Conservation (phyloP, 2,329 filamentous ascomycete species). For the Aureobasidium sp. region DNA sequence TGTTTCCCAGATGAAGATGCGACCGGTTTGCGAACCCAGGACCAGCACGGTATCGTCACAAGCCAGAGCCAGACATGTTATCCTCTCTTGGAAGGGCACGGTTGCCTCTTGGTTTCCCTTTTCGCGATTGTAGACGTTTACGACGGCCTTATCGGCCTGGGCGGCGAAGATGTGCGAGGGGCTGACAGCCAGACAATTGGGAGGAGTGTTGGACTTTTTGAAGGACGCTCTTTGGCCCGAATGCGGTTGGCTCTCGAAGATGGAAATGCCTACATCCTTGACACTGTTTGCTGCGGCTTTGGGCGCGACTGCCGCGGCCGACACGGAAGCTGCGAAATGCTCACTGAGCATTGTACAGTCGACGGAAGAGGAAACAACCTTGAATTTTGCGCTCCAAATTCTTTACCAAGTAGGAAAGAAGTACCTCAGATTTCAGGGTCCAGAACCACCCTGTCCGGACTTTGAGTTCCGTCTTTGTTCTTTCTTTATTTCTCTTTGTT, state of each 20-base stretch:
- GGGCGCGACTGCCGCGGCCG: constrained; percentile 30
- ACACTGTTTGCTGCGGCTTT: constrained; percentile 39
- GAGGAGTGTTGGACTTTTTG: constrained; percentile 83
- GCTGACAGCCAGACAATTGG: constrained; percentile 72
- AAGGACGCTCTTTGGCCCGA: constrained; percentile 66
- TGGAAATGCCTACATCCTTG: constrained; percentile 80
- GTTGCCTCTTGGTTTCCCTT: constrained; percentile 82
- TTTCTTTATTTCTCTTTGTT: no score
- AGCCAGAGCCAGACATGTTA: constrained; percentile 66
- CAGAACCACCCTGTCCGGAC: neutral
- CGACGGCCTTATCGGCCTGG: constrained; percentile 81
- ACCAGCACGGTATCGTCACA: constrained; percentile 60
- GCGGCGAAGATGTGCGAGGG: constrained; percentile 81
- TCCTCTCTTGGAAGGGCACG: constrained; percentile 78
- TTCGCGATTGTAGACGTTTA: constrained; percentile 82
- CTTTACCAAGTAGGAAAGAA: neutral
- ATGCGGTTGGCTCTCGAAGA: constrained; percentile 72
- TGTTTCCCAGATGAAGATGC: constrained; percentile 85
- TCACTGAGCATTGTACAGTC: constrained; percentile 38
- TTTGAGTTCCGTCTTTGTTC: no score
- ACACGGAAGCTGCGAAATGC: constrained; percentile 41
- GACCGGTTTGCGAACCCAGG: constrained; percentile 75
- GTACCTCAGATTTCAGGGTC: neutral
- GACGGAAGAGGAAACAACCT: neutral
- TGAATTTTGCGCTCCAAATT: neutral